Evolutionary conservation across 192 early-diverging fungal species (phyloP).

Genomic region (Allomyces javanicus): DNA sequence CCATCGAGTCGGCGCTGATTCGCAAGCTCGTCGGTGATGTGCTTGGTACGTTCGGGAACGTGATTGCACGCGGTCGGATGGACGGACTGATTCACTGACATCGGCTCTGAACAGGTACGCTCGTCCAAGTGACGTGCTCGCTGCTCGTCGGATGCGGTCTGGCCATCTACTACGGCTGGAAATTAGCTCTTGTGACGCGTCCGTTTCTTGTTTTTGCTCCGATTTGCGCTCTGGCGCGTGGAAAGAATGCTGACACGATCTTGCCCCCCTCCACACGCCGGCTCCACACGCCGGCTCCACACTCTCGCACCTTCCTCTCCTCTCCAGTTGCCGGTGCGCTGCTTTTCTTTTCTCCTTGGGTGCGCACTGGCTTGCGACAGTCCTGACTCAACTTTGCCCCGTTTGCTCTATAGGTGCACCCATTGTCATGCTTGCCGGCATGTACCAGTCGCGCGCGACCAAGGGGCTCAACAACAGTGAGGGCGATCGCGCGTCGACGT

Average conservation of each 20-base stretch:
- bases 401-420: too few relatives aligned
- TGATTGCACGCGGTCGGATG: too few relatives aligned
- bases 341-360: not conserved
- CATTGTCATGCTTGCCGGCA: conserved; percentile 15
- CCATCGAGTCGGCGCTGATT: conserved; percentile 40
- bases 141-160: conserved; percentile 26
- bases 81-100: too few relatives aligned
- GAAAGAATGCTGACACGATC: too few relatives aligned
- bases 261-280: too few relatives aligned
- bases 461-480: not conserved
- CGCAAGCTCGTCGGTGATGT: conserved; percentile 10
- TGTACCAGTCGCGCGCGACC: not conserved
- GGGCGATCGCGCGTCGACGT: not conserved
- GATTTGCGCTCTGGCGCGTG: too few relatives aligned
- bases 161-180: conserved; percentile 58
- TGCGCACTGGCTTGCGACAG: too few relatives aligned
- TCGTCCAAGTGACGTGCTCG: conserved; percentile 5
- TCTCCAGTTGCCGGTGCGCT: conserved; percentile 39
- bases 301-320: too few relatives aligned
- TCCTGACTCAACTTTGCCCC: too few relatives aligned
- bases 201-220: too few relatives aligned
- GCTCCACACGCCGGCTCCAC: too few relatives aligned
- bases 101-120: too few relatives aligned
- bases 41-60: conserved; percentile 6
- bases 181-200: conserved; percentile 59